Base-by-base conservation (phyloP, 257 asterid species). In the Datura wrightii region DNA sequence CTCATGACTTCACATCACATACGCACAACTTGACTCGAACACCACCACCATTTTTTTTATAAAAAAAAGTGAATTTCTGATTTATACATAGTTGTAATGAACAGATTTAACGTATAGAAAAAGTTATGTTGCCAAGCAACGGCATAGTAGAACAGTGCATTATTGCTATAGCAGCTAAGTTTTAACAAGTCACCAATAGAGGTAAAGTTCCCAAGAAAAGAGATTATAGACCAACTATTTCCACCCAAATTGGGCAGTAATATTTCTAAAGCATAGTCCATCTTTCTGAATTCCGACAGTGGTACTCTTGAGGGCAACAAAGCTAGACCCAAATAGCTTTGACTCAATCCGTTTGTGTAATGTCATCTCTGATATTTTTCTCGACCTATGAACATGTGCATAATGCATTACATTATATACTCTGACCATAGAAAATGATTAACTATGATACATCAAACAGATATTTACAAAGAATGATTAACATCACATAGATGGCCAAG, bases 401-500 rank as follows among this genome's bases (percentile, higher is more conserved):
- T 11, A 46, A 2, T 72, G 42, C 59, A 46, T 44, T 42, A 70
- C 36, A 70, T 19, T 52, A 39, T 15, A 69, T 69, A 39, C 5
- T 70, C 80, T 10, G 6, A 48, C 42, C 13, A 0, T 44, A 66
- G 42, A 41, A 24, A 18, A 44, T 13, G 44, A 69, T 36, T 24
- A 5, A 82, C 7, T 65, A 62, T 37, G 37, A 18, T 65, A 62
- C 34, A 65, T 82, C 85, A 82, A 48, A 82, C 16, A 19, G 39
- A 44, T 69, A 82, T 65, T 8, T 82, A 82, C 85, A 82, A 63
- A 66, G 62, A 69, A 19, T 36, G 48, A 53, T 69, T 53, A 82
- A 63, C 56, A 82, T 48, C 76, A 63, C 79, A 82, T 82, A 82
- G 71, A 65, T 48, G 85, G 79, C 79, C 60, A 82, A 13, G 5